Evolutionary conservation across 345 rosid genomes (phyloP).

Genomic region (Hibiscus tridactylites): DNA sequence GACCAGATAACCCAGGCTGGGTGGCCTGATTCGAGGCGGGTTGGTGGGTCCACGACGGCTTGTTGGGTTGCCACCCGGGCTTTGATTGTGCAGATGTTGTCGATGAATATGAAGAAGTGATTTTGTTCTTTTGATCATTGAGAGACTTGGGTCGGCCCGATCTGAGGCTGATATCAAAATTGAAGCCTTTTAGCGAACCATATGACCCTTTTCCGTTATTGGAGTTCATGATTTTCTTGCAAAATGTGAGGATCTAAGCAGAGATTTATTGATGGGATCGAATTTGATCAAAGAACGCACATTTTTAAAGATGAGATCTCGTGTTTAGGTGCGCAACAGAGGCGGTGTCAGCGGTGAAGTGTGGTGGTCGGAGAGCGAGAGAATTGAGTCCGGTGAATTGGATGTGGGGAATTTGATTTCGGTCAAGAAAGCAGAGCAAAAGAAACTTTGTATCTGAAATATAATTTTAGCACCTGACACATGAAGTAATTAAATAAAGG

Average conservation of each 20-base stretch:
- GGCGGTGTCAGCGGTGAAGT: neutral
- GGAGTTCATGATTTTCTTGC: constrained; percentile 19
- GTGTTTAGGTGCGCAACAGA: neutral
- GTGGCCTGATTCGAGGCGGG: constrained; percentile 44
- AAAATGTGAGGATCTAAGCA: neutral
- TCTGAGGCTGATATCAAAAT: constrained; percentile 73
- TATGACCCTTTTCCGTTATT: constrained; percentile 54
- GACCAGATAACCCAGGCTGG: constrained; percentile 38
- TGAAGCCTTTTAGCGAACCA: constrained; percentile 40
- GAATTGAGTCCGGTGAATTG: neutral
- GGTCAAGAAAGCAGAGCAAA: no score
- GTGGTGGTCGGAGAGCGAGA: neutral
- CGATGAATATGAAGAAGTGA: constrained; percentile 33
- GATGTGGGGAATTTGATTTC: neutral
- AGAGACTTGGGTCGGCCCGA: constrained; percentile 54
- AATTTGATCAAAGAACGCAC: constrained; percentile 12
- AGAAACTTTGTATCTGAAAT: no score
- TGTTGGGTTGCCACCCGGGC: constrained; percentile 67
- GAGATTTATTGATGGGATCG: neutral
- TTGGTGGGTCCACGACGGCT: constrained; percentile 84
- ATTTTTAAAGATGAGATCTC: neutral
- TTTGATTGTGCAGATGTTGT: constrained; percentile 39
- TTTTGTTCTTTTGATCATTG: constrained; percentile 58
- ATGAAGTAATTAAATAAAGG: no score
- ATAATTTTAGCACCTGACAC: no score